Base-by-base conservation (phyloP, 805 yeast genomes). In the Ogataea glucozyma region DNA sequence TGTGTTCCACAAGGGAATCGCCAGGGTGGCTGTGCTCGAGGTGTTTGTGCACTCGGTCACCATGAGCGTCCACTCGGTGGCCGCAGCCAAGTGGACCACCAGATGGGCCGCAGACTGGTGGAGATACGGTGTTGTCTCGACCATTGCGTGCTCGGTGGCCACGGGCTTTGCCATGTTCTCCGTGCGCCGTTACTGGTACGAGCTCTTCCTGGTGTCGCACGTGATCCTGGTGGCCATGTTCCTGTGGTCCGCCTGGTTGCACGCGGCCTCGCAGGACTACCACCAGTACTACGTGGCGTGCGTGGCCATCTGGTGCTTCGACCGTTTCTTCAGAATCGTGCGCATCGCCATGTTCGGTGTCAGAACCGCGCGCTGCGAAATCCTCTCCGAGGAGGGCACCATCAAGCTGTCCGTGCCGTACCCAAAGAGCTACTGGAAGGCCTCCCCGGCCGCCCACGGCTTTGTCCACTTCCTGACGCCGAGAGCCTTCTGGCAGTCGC, bases 391-490 rank as follows among this genome's bases (percentile, higher is more conserved):
- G 42, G 72, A 72, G 42, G 76, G 72, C 38, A 70, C 76, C 8
- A 65, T 81, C 51, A 75, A 66, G 52, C 70, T 80, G 37, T 58
- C 67, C 2, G 63, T 77, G 14, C 59, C 69, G 16, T 70, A 72
- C 52, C 81, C 86, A 16, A 61, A 60, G 18, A 34, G 41, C 9
- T 62, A 58, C 39, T 73, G 82, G 73, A 72, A 67, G 36, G 69
- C 78, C 13, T 63, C 54, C 46, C 84, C 89, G 5, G 86, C 87
- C 27, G 66, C 77, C 11, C 81, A 71, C 57, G 81, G 78, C 2
- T 85, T 69, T 53, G 62, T 86, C 26, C 74, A 81, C 62, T 79
- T 84, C 58, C 48, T 81, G 44, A 65, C 75, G 32, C 69, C 74
- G 14, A 56, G 64, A 3, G 62, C 71, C 27, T 79, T 82, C 59